Base-by-base conservation (phyloP, 1,284 basidiomycete species). In the Boletus smithii region DNA sequence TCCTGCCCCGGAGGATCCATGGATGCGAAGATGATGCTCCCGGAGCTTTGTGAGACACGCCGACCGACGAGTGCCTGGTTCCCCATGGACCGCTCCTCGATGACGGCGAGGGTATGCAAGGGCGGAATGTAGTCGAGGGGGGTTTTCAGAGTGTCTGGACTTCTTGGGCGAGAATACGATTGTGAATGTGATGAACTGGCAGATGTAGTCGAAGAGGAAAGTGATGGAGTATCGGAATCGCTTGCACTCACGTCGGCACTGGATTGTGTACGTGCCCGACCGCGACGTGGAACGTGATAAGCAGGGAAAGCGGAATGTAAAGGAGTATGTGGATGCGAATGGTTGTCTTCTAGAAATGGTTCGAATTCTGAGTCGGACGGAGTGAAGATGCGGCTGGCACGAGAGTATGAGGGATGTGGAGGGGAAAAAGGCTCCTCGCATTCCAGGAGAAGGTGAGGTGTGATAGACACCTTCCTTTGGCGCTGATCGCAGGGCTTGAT, bases 151-250 rank as follows among this genome's bases (percentile, higher is more conserved):
- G 58, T 58, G 5, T 47, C 53, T 3, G 73, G 70, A 44, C 69
- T 75, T 45, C 61, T 48, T 0, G 67, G 67, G 3, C 72, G 71
- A 5, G 70, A 70, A 40, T 51, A 46, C 24, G 62, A 59, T 33
- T 63, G 59, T 23, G 70, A 73, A 43, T 65, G 61, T 13, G 61
- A 66, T 4, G 74, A 75, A 49, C 71, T 73, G 48, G 54, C 58
- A 2, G 74, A 75, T 2, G 67, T 66, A 4, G 46, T 61, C 5
- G 73, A 72, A 13, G 69, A 74, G 20, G 67, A 63, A 27, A 76
- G 61, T 11, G 73, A 75, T 10, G 74, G 75, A 8, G 69, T 72
- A 50, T 76, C 73, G 30, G 69, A 70, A 49, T 72, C 66, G 36
- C 68, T 69, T 22, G 53, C 42, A 14, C 63, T 65, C 23, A 68